These are phyloP conservation scores for Penstemon newberryi DNA, from an alignment of 257 asterid genomes.

Conservation along the genomic window DNA sequence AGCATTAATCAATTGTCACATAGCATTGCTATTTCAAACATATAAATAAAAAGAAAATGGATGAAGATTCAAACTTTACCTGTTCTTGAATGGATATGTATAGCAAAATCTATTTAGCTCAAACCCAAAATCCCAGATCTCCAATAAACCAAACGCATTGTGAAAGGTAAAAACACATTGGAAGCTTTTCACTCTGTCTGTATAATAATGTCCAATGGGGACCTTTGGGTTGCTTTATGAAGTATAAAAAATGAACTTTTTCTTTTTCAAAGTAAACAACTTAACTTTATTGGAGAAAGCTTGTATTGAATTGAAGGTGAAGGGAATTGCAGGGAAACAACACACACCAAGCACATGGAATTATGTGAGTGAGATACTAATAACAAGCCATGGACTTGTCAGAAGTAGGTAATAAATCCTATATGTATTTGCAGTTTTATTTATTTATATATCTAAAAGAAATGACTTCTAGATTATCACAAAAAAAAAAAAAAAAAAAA, in stretches of 20 bases:
- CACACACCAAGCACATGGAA: constrained; percentile 34
- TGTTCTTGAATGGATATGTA: constrained; percentile 1
- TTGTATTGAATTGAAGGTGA: constrained; percentile 26
- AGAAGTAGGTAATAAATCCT: constrained; percentile 42
- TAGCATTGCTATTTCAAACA: constrained; percentile 1
- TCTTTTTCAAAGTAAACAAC: constrained; percentile 2
- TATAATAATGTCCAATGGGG: background rate
- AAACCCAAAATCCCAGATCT: constrained; percentile 34
- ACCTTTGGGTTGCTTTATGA: background rate
- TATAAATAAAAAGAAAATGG: background rate
- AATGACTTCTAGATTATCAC: background rate
- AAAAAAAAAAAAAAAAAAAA: constrained; percentile 18
- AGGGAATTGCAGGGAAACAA: constrained; percentile 24
- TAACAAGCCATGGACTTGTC: constrained; percentile 42
- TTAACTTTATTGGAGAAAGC: background rate
- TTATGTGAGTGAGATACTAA: constrained; percentile 29
- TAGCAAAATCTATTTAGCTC: constrained; percentile 1
- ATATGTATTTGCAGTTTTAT: background rate
- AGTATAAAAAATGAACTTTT: constrained; percentile 4
- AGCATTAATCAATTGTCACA: background rate
- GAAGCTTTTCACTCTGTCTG: background rate
- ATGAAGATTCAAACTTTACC: constrained; percentile 35
- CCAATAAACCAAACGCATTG: constrained; percentile 27
- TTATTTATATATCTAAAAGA: background rate
- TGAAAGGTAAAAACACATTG: constrained; percentile 1